Percentiles rank a stretch among this genome's conserved stretches.
These are phyloP conservation scores for Yueomyces sinensis DNA, from an alignment of 805 yeast species.

Conservation along the genomic window DNA sequence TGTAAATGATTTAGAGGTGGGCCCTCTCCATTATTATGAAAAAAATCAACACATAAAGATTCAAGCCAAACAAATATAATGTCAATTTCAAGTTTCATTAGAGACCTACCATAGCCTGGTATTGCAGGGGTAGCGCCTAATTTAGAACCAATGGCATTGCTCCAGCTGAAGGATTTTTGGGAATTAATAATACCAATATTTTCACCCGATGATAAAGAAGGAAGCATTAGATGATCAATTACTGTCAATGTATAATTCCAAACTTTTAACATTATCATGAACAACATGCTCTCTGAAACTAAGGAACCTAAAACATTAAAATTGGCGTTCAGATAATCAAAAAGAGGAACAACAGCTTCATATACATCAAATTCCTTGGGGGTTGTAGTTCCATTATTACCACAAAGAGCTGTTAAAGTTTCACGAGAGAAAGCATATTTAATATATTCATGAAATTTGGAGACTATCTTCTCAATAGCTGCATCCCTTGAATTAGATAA, in stretches of 20 bases:
- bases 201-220: conserved; percentile 42
- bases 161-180: conserved; percentile 17
- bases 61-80: conserved; percentile 60
- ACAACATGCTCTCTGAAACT: conserved; percentile 40
- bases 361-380: conserved; percentile 38
- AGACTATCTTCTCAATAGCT: conserved; percentile 56
- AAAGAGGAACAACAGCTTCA: conserved; percentile 59
- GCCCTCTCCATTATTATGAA: conserved; percentile 72
- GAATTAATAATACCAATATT: conserved; percentile 11
- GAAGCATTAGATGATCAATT: conserved; percentile 63
- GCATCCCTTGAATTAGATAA: conserved; percentile 53
- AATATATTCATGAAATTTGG: conserved; percentile 55
- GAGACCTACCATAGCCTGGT: conserved; percentile 39
- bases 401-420: conserved; percentile 45
- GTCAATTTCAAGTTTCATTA: conserved; percentile 50
- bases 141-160: conserved; percentile 17
- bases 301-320: conserved; percentile 48
- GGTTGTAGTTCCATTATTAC: conserved; percentile 30
- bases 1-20: conserved; percentile 55
- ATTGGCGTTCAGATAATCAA: conserved; percentile 59
- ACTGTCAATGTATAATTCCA: conserved; percentile 65
- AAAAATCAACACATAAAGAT: conserved; percentile 54
- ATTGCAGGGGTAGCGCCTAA: conserved; percentile 8
- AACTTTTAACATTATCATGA: conserved; percentile 58
- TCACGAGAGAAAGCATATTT: conserved; percentile 41